Percentiles rank a stretch among this genome's conserved stretches.
Conservation (phyloP, 225 moss, liverwort and hornwort species). For the Pleurozium schreberi region DNA sequence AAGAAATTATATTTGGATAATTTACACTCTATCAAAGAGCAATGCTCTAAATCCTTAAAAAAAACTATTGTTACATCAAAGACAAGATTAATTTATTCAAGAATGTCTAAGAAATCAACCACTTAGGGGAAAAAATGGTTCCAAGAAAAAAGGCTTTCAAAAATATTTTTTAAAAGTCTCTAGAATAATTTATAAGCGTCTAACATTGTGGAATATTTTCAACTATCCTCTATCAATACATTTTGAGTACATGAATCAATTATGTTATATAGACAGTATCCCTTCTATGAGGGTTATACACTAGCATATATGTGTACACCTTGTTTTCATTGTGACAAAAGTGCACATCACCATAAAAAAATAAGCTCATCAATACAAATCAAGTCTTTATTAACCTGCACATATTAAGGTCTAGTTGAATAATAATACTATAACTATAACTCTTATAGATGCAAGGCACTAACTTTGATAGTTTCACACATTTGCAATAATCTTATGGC, state of each 20-base stretch:
- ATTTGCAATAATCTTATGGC: background rate
- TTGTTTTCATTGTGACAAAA: background rate
- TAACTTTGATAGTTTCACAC: too few relatives aligned
- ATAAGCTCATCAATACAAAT: background rate
- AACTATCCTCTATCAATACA: background rate
- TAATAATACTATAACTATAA: background rate
- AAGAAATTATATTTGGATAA: too few relatives aligned
- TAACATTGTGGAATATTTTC: background rate
- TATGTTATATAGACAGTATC: too few relatives aligned
- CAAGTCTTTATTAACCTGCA: background rate
- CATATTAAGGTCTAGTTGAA: background rate
- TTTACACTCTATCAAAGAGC: background rate
- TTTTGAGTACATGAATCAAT: accelerated
- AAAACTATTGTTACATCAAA: background rate
- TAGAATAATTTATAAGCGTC: background rate
- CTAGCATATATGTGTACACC: accelerated
- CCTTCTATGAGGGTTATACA: background rate
- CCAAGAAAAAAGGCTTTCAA: background rate
- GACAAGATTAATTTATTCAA: too few relatives aligned
- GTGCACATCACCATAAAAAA: too few relatives aligned
- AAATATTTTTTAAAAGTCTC: background rate
- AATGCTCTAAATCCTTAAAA: background rate
- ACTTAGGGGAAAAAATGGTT: background rate
- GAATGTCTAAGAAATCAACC: background rate
- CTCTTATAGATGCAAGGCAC: background rate